phyloP scores from a whole-genome alignment of 1,284 basidiomycete species.

The Mrakiaceae sp. region DNA sequence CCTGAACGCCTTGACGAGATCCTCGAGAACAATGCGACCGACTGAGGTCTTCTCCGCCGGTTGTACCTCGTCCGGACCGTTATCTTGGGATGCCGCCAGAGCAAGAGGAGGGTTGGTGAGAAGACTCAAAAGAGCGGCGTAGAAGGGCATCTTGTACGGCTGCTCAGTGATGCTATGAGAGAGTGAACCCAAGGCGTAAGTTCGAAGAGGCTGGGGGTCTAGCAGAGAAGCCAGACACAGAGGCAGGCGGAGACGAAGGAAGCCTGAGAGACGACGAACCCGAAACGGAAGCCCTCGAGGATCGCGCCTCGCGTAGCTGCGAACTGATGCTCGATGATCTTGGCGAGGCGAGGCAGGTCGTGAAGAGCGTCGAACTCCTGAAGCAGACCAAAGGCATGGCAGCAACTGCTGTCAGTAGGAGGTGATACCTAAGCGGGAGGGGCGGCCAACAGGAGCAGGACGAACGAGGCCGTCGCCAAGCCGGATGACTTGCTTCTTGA shows the following conservation, averaged over 20 bases:
- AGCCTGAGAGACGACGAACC: not conserved
- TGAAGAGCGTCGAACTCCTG: constrained; percentile 21
- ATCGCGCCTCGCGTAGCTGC: constrained; percentile 1
- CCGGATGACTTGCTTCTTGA: constrained; percentile 15
- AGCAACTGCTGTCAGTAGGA: not conserved
- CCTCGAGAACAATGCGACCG: constrained; percentile 67
- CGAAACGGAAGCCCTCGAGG: constrained; percentile 11
- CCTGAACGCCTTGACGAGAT: constrained; percentile 78
- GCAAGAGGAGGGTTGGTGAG: constrained; percentile 37
- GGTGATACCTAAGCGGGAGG: not conserved
- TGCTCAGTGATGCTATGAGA: constrained; percentile 63
- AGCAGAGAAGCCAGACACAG: too few relatives aligned
- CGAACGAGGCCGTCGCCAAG: constrained; percentile 15
- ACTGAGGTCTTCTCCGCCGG: constrained; percentile 26
- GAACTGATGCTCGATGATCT: constrained; percentile 20
- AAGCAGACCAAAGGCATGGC: not conserved
- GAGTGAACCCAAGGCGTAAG: not conserved
- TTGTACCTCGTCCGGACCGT: too few relatives aligned
- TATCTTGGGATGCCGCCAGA: too few relatives aligned
- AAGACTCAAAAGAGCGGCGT: constrained; percentile 64
- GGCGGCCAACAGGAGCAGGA: not conserved
- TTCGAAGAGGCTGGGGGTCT: too few relatives aligned
- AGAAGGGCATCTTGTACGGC: constrained; percentile 81
- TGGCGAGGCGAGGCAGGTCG: constrained; percentile 21
- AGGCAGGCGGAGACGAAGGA: not conserved